Evolutionary conservation across 257 asterid genomes (phyloP).

Genomic region (Solanum gracilifrons): DNA sequence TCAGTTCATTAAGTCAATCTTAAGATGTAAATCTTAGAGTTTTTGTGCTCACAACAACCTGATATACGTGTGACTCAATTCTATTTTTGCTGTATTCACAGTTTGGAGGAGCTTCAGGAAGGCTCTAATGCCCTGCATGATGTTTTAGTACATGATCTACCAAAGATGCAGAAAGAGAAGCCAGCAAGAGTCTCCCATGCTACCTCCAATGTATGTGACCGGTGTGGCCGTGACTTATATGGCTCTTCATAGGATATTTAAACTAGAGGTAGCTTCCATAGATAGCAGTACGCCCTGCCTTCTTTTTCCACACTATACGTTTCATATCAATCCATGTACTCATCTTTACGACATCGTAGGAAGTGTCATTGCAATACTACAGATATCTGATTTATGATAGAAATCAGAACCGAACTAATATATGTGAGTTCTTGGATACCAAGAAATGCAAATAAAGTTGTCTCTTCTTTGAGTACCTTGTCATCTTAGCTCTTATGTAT

Average conservation of each 20-base stretch:
- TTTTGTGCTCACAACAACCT: background rate
- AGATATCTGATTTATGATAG: background rate
- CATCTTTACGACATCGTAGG: background rate
- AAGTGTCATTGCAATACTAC: background rate
- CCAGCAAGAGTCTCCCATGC: slow-evolving; percentile 19
- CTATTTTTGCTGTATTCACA: slow-evolving; percentile 9
- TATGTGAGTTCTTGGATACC: background rate
- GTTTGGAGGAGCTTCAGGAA: slow-evolving; percentile 67
- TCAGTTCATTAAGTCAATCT: background rate
- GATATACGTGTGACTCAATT: background rate
- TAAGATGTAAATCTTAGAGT: background rate
- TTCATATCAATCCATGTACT: background rate
- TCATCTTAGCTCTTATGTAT: background rate
- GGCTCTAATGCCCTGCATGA: slow-evolving; percentile 64
- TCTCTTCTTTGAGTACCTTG: background rate
- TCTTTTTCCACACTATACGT: background rate
- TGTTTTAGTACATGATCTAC: slow-evolving; percentile 66
- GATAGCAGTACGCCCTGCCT: background rate
- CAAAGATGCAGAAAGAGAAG: slow-evolving; percentile 55
- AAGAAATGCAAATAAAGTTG: background rate
- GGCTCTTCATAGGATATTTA: slow-evolving; percentile 9
- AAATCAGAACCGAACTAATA: background rate
- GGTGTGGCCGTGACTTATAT: slow-evolving; percentile 66
- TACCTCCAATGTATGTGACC: slow-evolving; percentile 46
- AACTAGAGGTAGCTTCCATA: background rate